Evolutionary conservation across 2,329 filamentous ascomycete genomes (phyloP).

Genomic region (Fusarium brevicatenulatum): DNA sequence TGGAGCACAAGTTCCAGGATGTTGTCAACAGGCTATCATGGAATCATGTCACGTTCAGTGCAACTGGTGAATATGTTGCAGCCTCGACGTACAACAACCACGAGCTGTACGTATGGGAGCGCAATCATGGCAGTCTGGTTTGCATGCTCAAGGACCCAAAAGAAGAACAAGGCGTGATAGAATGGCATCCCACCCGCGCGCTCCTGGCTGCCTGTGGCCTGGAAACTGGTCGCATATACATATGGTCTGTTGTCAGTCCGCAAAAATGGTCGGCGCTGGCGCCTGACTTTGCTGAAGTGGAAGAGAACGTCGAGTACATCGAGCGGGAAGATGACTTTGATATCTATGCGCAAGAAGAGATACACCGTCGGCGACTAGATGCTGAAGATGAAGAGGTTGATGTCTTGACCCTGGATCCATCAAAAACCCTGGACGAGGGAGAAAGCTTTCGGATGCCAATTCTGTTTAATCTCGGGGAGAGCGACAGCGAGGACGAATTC

Average conservation of each 20-base stretch:
- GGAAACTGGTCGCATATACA: conserved; percentile 92
- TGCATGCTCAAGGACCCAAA: conserved; percentile 97
- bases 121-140: conserved; percentile 89
- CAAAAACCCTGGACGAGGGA: conserved; percentile 68
- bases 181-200: conserved; percentile 93
- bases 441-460: conserved; percentile 90
- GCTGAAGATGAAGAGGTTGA: conserved; percentile 94
- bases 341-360: conserved; percentile 93
- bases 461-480: conserved; percentile 90
- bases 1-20: conserved; percentile 98
- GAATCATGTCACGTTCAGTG: conserved; percentile 97
- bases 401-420: conserved; percentile 79
- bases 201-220: conserved; percentile 91
- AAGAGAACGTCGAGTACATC: conserved; percentile 97
- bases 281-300: conserved; percentile 95
- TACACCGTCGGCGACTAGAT: conserved; percentile 89
- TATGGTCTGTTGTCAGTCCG: conserved; percentile 94
- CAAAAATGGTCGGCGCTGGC: conserved; percentile 98
- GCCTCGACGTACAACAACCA: conserved; percentile 98
- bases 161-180: conserved; percentile 94
- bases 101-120: conserved; percentile 98
- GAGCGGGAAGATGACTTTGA: conserved; percentile 98
- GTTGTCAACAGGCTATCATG: conserved; percentile 94
- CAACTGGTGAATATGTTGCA: conserved; percentile 93
- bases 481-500: conserved; percentile 93